Percentiles rank a stretch among this genome's conserved stretches.
Conservation (phyloP, 768 basidiomycete species). For the Roridomyces roridus region DNA sequence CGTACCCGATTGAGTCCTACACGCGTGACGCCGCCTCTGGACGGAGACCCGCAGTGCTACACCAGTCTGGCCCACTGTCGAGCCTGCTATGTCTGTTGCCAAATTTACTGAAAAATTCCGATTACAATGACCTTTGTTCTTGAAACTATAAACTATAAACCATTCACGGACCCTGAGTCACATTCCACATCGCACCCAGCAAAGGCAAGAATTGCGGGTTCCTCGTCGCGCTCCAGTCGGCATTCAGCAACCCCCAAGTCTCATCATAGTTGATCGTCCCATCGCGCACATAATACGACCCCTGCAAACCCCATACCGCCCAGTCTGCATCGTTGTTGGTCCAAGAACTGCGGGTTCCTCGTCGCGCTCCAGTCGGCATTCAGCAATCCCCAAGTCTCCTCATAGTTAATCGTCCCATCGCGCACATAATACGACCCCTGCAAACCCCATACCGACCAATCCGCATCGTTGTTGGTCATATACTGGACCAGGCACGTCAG, state of each 20-base stretch:
- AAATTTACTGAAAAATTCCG: no score
- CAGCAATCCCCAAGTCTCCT: conserved; percentile 25
- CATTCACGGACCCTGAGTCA: conserved; percentile 16
- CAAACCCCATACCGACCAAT: conserved; percentile 28
- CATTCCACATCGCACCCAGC: conserved; percentile 15
- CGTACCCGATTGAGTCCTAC: no score
- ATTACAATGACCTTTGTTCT: no score
- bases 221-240: conserved; percentile 27
- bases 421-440: conserved; percentile 26
- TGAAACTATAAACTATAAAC: no score
- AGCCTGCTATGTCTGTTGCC: no score
- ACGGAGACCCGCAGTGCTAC: no score
- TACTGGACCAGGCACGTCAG: conserved; percentile 20
- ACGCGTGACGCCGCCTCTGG: no score
- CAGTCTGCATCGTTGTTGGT: conserved; percentile 29
- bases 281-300: conserved; percentile 25
- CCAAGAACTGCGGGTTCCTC: no score
- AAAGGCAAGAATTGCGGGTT: conserved; percentile 3
- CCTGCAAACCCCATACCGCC: conserved; percentile 27
- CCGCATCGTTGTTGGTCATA: conserved; percentile 27
- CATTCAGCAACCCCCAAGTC: conserved; percentile 22
- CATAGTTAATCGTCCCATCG: conserved; percentile 19
- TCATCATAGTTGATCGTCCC: conserved; percentile 23
- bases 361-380: conserved; percentile 25
- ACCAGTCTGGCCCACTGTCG: no score